Evolutionary conservation across 805 yeast species (phyloP), one percentile per base, ranked within the genome.

Genomic region (Starmerella apicola): DNA sequence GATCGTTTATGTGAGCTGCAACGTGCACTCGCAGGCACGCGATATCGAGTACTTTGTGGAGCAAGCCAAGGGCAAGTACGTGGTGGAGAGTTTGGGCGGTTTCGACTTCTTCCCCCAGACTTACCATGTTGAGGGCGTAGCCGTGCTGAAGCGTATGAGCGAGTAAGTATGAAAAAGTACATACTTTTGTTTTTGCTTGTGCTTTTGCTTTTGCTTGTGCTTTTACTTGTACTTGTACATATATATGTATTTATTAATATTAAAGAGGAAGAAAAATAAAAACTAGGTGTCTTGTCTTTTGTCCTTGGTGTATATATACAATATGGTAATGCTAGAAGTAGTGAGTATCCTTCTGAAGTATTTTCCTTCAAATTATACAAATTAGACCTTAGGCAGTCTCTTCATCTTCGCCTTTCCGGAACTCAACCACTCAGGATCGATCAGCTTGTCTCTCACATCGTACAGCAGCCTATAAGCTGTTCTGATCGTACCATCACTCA

Each of bases 51-150:
- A 76, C 66, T 81, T 91, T 54, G 59, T 86, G 77, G 88, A 7
- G 67, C 32, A 40, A 28, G 28, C 45, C 5, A 63, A 26, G 58
- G 42, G 51, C n/a, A 12, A 23, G 17, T 91, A 84, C 63, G 64
- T 63, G 42, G 71, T 91, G 34, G 94, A 83, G 50, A 78, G 88
- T 50, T 67, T 91, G 19, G 76, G 84, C 54, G 98, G 98, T 1
- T 91, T 91, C 58, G 98, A 91, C 60, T 88, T 91, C 64, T 91
- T 91, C 66, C 95, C 95, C 3, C 94, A 84, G 62, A 84, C 95
- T 0, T 88, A 84, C 53, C 95, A 83, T 54, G 94, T 83, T 28
- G 95, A 83, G 59, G 75, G 88, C 55, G 83, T 83, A 16, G 88
- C 88, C 13, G 91, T 83, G 5, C 62, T 83, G 23, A 37, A 16